Conservation (phyloP, 1,139 yeast species). For the Geotrichum fermentans region DNA sequence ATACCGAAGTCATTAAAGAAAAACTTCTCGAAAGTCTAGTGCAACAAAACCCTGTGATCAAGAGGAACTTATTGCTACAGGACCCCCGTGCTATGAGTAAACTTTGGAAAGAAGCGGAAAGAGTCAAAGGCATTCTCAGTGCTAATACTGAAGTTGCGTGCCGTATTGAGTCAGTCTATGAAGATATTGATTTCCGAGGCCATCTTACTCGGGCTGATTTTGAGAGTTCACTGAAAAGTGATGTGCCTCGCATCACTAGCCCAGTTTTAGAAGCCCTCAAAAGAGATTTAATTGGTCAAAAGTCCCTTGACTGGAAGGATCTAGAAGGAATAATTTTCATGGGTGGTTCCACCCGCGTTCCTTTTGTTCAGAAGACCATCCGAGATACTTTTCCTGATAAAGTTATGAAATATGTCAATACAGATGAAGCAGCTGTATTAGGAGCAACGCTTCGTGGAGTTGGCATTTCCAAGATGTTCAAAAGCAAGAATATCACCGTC, state of each 20-base stretch:
- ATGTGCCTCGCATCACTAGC: conserved; percentile 44
- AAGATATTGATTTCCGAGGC: conserved; percentile 69
- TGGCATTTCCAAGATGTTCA: conserved; percentile 53
- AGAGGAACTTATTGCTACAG: conserved; percentile 37
- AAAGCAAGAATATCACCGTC: conserved; percentile 56
- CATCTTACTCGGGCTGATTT: conserved; percentile 69
- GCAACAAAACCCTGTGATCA: conserved; percentile 29
- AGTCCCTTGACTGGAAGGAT: conserved; percentile 37
- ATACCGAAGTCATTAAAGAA: conserved; percentile 62
- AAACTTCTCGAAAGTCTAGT: conserved; percentile 55
- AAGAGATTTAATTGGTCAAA: conserved; percentile 27
- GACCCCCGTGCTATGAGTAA: conserved; percentile 61
- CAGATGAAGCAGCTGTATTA: conserved; percentile 90
- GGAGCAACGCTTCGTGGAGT: conserved; percentile 87
- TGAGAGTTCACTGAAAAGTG: conserved; percentile 52
- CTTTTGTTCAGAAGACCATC: conserved; percentile 64
- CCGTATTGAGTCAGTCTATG: conserved; percentile 55
- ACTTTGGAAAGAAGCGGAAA: conserved; percentile 77
- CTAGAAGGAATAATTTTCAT: conserved; percentile 68
- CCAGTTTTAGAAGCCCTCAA: conserved; percentile 57
- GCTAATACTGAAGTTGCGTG: conserved; percentile 76
- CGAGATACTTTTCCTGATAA: conserved; percentile 38
- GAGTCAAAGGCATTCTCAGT: conserved; percentile 77
- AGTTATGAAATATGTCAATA: conserved; percentile 83
- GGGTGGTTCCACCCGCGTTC: conserved; percentile 93